Conservation (phyloP, 257 asterid genomes). For the Voacanga thouarsii region DNA sequence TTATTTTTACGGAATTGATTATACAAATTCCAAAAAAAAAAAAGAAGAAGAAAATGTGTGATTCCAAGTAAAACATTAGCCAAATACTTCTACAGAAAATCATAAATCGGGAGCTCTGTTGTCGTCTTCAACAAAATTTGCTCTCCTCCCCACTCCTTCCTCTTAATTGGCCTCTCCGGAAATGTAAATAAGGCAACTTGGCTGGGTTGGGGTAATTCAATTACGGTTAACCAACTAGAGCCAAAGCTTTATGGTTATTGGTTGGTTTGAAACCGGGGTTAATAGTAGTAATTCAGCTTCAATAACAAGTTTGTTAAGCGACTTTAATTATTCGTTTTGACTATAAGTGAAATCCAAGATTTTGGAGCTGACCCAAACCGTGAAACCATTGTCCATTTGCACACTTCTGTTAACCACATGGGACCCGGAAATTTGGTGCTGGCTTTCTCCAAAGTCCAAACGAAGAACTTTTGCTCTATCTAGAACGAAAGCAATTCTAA, state of each 20-base stretch:
- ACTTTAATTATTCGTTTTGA: not conserved
- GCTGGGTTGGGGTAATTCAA: not conserved
- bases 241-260: not conserved
- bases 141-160: no score
- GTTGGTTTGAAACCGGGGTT: conserved; percentile 1
- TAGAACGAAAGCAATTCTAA: not conserved
- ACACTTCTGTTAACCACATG: not conserved
- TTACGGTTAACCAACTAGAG: conserved; percentile 10
- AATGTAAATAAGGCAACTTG: not conserved
- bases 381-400: not conserved
- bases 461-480: not conserved
- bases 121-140: no score
- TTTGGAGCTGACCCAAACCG: not conserved
- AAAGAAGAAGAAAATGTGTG: no score
- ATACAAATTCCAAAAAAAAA: no score
- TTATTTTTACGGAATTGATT: no score
- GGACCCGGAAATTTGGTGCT: not conserved
- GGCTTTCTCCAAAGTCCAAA: not conserved
- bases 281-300: not conserved
- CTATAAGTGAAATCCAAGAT: no score
- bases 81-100: no score
- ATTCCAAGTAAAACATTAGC: no score
- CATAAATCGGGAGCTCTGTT: no score
- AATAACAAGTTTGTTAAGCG: conserved; percentile 6
- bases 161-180: no score